Evolutionary conservation across 2,329 filamentous ascomycete genomes (phyloP).

Genomic region (Neofusicoccum sp.): DNA sequence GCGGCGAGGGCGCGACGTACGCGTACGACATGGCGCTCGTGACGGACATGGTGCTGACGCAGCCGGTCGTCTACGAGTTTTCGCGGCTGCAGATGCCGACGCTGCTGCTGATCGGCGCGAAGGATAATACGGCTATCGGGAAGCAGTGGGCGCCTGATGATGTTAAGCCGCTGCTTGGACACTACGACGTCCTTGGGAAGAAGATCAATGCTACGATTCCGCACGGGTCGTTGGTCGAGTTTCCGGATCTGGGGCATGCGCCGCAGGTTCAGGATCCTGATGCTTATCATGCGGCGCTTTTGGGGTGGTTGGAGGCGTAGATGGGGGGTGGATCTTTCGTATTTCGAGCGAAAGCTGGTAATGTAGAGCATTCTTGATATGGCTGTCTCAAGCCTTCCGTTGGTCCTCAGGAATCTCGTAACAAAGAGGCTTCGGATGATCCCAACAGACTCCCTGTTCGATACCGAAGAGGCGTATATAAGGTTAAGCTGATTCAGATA

Average conservation of each 20-base stretch:
- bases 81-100: slow-evolving; percentile 46
- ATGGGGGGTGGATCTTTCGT: not conserved
- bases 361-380: too few species aligned
- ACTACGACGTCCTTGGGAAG: slow-evolving; percentile 52
- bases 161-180: slow-evolving; percentile 41
- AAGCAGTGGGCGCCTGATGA: slow-evolving; percentile 46
- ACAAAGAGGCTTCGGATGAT: too few species aligned
- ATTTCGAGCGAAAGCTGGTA: too few species aligned
- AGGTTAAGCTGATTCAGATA: too few species aligned
- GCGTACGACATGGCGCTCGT: slow-evolving; percentile 50
- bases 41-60: slow-evolving; percentile 57
- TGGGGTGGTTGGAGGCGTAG: slow-evolving; percentile 43
- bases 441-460: too few species aligned
- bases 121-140: slow-evolving; percentile 56
- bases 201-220: slow-evolving; percentile 46
- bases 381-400: too few species aligned
- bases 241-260: slow-evolving; percentile 51
- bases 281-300: slow-evolving; percentile 47
- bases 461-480: too few species aligned
- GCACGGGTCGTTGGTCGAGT: slow-evolving; percentile 47
- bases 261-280: slow-evolving; percentile 54
- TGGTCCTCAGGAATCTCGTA: too few species aligned
- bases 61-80: slow-evolving; percentile 53
- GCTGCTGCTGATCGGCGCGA: slow-evolving; percentile 51
- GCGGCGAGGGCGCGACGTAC: slow-evolving; percentile 40